These are phyloP conservation scores for Pythium apleroticum DNA, from an alignment of 352 stramenopile species.

Conservation along the genomic window DNA sequence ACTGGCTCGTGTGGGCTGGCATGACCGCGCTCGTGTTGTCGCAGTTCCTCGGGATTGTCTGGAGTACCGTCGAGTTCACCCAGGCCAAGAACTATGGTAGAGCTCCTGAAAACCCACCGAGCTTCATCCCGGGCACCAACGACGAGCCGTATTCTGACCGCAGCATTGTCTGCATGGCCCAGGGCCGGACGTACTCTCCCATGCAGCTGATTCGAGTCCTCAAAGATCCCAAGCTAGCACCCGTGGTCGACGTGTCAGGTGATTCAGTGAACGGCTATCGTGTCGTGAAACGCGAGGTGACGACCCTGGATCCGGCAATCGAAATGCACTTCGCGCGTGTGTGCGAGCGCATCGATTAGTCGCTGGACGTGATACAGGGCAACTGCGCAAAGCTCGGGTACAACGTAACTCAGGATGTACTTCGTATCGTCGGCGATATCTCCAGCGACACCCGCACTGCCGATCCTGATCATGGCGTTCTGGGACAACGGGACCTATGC, in stretches of 20 bases:
- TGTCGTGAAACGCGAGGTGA: conserved; percentile 21
- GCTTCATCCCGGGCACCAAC: conserved; percentile 11
- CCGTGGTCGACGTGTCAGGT: conserved; percentile 16
- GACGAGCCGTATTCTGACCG: conserved; percentile 26
- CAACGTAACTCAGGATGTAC: conserved; percentile 24
- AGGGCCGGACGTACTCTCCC: conserved; percentile 6
- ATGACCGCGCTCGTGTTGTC: conserved; percentile 7
- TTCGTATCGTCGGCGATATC: conserved; percentile 27
- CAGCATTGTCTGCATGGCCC: conserved; percentile 18
- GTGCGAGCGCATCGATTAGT: conserved; percentile 23
- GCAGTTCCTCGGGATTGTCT: conserved; percentile 13
- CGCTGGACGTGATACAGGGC: conserved; percentile 22
- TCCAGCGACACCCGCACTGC: conserved; percentile 16
- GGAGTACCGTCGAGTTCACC: neutral
- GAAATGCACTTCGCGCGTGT: conserved; percentile 17
- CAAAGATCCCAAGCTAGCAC: conserved; percentile 4
- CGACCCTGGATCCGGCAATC: neutral
- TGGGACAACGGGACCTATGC: conserved; percentile 28
- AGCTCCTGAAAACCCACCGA: neutral
- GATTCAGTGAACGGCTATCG: conserved; percentile 29
- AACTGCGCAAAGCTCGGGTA: conserved; percentile 27
- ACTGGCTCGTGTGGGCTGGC: conserved; percentile 8
- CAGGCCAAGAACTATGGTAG: conserved; percentile 2
- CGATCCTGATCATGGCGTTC: conserved; percentile 35
- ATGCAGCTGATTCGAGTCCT: conserved; percentile 12